These are phyloP conservation scores for Beauveria australis DNA, from an alignment of 2,329 filamentous ascomycete species.

Conservation along the genomic window DNA sequence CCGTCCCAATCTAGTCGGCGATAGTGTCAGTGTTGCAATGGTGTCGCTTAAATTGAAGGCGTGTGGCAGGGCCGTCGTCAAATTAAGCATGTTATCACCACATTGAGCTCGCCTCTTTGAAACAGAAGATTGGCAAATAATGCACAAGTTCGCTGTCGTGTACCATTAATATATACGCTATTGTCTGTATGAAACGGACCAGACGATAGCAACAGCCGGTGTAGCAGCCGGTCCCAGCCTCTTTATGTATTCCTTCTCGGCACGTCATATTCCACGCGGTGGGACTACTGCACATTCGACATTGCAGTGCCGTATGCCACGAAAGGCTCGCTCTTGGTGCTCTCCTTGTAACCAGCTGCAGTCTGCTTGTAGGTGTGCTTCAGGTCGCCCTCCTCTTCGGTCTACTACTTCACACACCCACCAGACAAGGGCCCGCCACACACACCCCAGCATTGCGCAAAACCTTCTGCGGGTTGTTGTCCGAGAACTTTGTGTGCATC, in stretches of 20 bases:
- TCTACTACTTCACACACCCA: neutral
- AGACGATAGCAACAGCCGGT: neutral
- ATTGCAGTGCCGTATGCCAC: neutral
- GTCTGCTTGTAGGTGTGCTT: neutral
- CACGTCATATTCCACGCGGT: neutral
- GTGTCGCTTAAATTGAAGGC: neutral
- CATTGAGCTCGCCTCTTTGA: neutral
- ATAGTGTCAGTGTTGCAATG: neutral
- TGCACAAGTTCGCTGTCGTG: neutral
- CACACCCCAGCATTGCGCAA: slow-evolving; percentile 5
- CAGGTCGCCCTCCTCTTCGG: neutral
- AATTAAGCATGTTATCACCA: neutral
- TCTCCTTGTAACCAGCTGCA: neutral
- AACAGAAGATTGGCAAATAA: neutral
- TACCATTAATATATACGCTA: too few species aligned
- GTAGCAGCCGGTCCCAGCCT: neutral
- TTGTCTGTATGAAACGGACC: neutral
- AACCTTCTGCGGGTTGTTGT: neutral
- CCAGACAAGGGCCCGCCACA: slow-evolving; percentile 1
- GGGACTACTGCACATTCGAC: neutral
- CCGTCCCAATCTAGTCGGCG: neutral
- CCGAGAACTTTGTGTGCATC: neutral
- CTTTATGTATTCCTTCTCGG: neutral
- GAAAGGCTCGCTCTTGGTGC: neutral
- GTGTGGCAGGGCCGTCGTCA: neutral